Percentiles rank a stretch among this genome's conserved stretches.
These are phyloP conservation scores for Chrysanthemum lavandulifolium DNA, from an alignment of 129 eudicot species.

Conservation along the genomic window DNA sequence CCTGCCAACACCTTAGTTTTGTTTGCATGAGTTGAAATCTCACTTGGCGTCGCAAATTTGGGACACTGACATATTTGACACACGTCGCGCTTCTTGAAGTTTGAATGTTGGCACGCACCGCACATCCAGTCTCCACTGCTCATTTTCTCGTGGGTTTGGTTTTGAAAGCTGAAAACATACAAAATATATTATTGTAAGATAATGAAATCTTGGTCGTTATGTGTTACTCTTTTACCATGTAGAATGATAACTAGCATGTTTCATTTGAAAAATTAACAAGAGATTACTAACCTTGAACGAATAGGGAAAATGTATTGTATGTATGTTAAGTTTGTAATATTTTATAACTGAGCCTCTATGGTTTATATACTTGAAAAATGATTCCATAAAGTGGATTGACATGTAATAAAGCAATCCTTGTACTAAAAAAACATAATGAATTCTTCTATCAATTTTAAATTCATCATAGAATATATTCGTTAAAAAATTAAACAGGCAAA, in stretches of 20 bases:
- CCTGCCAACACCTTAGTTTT: constrained; percentile 42
- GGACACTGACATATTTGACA: constrained; percentile 47
- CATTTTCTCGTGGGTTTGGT: constrained; percentile 31
- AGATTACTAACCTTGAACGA: constrained; percentile 30
- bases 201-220: not conserved
- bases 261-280: not conserved
- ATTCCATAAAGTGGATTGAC: constrained; percentile 28
- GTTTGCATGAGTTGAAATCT: constrained; percentile 42
- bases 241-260: not conserved
- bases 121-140: constrained; percentile 89
- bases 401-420: constrained; percentile 19
- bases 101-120: constrained; percentile 71
- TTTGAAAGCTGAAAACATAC: constrained; percentile 9
- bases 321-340: constrained; percentile 32
- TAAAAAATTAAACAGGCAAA: no score
- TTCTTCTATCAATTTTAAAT: not conserved
- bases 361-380: constrained; percentile 51
- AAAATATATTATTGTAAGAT: not conserved
- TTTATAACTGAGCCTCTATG: constrained; percentile 31
- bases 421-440: not conserved
- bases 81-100: constrained; percentile 59
- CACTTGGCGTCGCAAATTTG: constrained; percentile 36
- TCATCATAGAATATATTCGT: not conserved
- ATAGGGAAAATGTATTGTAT: constrained; percentile 16
- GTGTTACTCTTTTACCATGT: not conserved